Evolutionary conservation across 768 basidiomycete genomes (phyloP), one percentile per base, ranked within the genome.

Genomic region (Ramaria rubella): DNA sequence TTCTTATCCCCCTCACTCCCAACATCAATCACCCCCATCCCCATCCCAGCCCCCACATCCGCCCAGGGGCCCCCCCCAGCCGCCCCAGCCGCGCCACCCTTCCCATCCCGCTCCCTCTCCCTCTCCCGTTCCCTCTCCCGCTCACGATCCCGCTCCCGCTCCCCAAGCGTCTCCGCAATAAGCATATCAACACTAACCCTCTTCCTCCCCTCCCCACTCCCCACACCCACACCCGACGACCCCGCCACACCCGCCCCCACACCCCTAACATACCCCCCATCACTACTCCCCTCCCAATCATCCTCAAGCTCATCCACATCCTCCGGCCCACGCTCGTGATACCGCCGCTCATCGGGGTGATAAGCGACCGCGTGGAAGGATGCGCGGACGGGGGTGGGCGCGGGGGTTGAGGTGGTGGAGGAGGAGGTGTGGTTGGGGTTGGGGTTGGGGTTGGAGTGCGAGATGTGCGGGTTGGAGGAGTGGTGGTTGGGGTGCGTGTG

Each of bases 121-220:
- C 26, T 14, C 2, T 24, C 43, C 17, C 27, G 5, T 0, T 29
- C 43, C 30, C 44, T 42, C 27, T 12, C 43, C 44, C 27, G 26
- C 29, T 29, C 54, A 3, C 30, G 36, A 21, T 58, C 49, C 12
- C 24, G 17, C 44, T 46, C 43, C 38, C 36, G 9, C 7, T 53
- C 51, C 3, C 42, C 51, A 15, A 59, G 54, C 43, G 58, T 55
- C 44, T 55, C 58, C 19, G 54, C 58, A 38, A 59, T 59, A 26
- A 59, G 43, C 55, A 48, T 56, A 48, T 59, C 58, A 12, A 59
- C 60, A 27, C 30, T 59, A 6, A 55, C 54, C 19, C 54, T 40
- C 36, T 44, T 44, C 15, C 54, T 17, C 21, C 54, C 54, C 29
- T 31, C 40, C 33, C 15, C 23, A 53, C 21, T 12, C 44, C 15